Evolutionary conservation across 2,329 filamentous ascomycete genomes (phyloP), one percentile per base, ranked within the genome.

Genomic region (Colletotrichum cereale): DNA sequence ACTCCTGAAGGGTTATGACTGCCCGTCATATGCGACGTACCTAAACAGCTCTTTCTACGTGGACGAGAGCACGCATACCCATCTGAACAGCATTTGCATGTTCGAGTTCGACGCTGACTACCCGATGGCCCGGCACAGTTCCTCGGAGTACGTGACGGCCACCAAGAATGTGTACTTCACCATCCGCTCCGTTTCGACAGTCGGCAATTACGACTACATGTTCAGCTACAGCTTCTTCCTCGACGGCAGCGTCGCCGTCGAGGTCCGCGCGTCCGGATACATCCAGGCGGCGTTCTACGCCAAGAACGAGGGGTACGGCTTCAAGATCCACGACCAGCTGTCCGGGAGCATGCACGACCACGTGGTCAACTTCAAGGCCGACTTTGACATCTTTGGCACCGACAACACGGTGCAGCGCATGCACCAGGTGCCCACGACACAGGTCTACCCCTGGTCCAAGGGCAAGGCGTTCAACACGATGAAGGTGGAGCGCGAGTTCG

Each of bases 151-250:
- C 69, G 82, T 85, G 1, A 80, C 81, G 2, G 82, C 82, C 1
- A 85, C 84, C 18, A 86, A 86, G 75, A 87, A 86, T 71, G 82
- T 81, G 1, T 81, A 83, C 38, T 83, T 89, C 50, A 73, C 72
- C 12, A 78, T 89, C 3, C 80, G 86, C 0, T 82, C 80, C 1
- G 82, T 88, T 3, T 81, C 82, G 1, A 88, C 86, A 0, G 83
- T 89, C 3, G 86, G 86, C 1, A 89, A 89, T 77, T 88, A 89
- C 75, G 87, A 89, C 73, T 83, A 84, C 74, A 82, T 82, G n/a
- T 84, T 88, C 62, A 81, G 81, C 48, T 88, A 88, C 73, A 78
- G 79, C 11, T 89, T 89, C 77, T 83, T 82, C 74, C 73, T 86
- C 11, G 87, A 89, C 71, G 87, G 87, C 4, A 84, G 82, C 5